Base-by-base conservation (phyloP, 1,284 basidiomycete genomes). In the Apiotrichum sp. region DNA sequence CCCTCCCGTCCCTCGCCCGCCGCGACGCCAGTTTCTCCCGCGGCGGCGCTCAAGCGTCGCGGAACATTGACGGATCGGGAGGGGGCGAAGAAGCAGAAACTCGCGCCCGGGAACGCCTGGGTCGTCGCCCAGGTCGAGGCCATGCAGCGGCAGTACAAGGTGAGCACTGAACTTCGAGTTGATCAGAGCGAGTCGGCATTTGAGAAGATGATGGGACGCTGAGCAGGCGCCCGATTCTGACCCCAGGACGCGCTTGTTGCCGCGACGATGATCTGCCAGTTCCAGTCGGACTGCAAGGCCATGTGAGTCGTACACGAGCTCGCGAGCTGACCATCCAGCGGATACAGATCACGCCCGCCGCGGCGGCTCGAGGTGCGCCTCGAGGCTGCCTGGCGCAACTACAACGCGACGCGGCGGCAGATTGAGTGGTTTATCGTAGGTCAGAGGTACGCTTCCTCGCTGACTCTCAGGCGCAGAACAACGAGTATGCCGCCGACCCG, bases 361-460 rank as follows among this genome's bases (percentile, higher is more conserved):
- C 41, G 50, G 13, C 58, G 64, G 29, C 62, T 70, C 36, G 55
- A 57, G 34, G 41, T 55, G 31, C 57, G 61, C 10, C 58, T 68
- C 3, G 61, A 64, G 13, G 40, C 48, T 9, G 59, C 62, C n/a
- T 67, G 68, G 67, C 51, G 56, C 8, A 55, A 55, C 48, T 70
- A 70, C 56, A 62, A 68, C 9, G 49, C 61, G 32, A 58, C 63
- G 3, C 53, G 65, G 16, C 52, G 65, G 3, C 68, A 68, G 35
- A 57, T 70, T 44, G 68, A 68, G 47, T 61, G 60, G 58, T 70
- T 65, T 41, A 65, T 68, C 54, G 67, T 62, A 38, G 11, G 42
- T 50, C 48, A 31, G 14, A 33, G 11, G 32, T n/a, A 32, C 10
- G 3, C 3, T 14, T 29, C 11, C 11, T 1, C 29, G 36, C 47